Base-by-base conservation (phyloP, 495 filamentous ascomycete species). In the Aspergillus diversus region DNA sequence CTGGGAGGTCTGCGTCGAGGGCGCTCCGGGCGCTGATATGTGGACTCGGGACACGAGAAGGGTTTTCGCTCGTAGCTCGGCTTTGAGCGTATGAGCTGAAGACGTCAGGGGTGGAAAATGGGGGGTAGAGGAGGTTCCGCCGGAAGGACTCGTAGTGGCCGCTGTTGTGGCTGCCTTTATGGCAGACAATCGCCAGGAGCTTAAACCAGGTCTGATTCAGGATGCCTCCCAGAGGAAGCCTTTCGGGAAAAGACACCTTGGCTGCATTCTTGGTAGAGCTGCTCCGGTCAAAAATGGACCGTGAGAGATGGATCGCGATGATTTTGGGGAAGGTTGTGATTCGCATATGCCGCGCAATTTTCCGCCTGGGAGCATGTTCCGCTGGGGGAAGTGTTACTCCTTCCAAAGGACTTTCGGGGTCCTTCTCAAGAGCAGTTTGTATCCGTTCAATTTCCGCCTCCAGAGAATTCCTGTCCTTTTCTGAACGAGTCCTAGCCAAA, bases 61-160 rank as follows among this genome's bases (percentile, higher is more conserved):
- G 75, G 56, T 75, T 80, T 8, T 80, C 79, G 54, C 80, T 88
- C 1, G 75, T 67, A 12, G 72, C 75, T 17, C 79, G 83, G 67
- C 90, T 91, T 31, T 87, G 86, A 4, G 86, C 89, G 7, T 87
- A 88, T 7, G 84, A 78, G 50, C 89, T 87, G 74, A 93, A 92
- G 0, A 85, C 84, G 70, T 89, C 86, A 0, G 92, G 91, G 0
- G 92, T 97, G 0, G 92, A 91, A 67, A 86, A 97, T 0, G 93
- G 92, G 1, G 86, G 80, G 55, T 83, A 87, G 42, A 89, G 71
- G 60, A 88, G 87, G 73, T 97, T 96, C n/a, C 95, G 85, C 33
- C 95, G 85, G 76, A 98, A 98, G 2, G 93, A 92, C 72, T 99
- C 95, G 75, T 99, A 99, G 72, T 99, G 95, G 1, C 95, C 95